phyloP scores from a whole-genome alignment of 306 rosid species.

The Inga laurina region DNA sequence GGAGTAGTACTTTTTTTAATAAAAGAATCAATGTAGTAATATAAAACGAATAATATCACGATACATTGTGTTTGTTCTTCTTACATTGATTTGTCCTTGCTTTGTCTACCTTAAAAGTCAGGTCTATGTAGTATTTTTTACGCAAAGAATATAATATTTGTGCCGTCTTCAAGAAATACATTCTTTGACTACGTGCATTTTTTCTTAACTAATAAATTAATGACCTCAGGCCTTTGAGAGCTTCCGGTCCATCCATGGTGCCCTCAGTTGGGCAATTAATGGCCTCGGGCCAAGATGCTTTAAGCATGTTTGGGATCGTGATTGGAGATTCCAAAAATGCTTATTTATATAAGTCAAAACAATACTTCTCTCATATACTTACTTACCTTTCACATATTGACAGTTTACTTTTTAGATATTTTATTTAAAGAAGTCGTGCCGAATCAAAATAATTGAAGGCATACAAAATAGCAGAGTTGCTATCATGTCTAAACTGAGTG shows the following conservation, averaged over 20 bases:
- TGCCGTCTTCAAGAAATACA: neutral
- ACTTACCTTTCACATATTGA: neutral
- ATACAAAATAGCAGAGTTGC: neutral
- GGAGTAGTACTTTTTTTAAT: no score
- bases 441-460: neutral
- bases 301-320: no score
- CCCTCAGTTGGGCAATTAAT: neutral
- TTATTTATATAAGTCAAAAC: no score
- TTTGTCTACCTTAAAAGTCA: neutral
- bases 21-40: no score
- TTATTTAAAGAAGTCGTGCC: neutral
- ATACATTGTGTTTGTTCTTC: neutral
- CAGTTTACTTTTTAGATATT: neutral
- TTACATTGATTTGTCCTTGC: neutral
- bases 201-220: neutral
- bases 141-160: neutral
- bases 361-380: no score
- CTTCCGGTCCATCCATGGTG: no score
- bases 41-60: no score
- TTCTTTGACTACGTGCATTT: neutral
- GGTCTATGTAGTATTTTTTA: neutral
- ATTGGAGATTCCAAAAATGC: no score
- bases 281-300: neutral
- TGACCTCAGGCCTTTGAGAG: neutral
- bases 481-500: neutral